phyloP scores from a whole-genome alignment of 805 yeast genomes.

The Hagleromyces aurorensis region DNA sequence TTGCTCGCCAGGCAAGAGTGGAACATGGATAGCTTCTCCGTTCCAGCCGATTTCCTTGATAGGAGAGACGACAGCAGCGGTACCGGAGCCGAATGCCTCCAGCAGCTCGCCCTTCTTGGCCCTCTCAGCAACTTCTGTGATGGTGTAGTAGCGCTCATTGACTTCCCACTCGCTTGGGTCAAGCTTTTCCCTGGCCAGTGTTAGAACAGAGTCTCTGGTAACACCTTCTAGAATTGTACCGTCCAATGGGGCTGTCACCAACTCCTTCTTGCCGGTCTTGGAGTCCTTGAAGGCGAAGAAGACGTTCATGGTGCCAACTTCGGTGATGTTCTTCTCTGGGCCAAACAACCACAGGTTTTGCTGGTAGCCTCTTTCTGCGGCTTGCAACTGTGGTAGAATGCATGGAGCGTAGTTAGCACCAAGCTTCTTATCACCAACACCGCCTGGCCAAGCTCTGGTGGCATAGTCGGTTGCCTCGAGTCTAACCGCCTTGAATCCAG shows the following conservation, averaged over 20 bases:
- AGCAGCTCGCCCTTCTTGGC: conserved; percentile 75
- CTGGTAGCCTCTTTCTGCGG: conserved; percentile 86
- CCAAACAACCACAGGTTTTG: conserved; percentile 97
- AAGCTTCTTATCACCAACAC: conserved; percentile 90
- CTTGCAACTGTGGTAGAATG: conserved; percentile 81
- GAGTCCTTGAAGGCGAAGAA: conserved; percentile 77
- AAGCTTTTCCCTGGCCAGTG: conserved; percentile 68
- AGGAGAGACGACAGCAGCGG: conserved; percentile 96
- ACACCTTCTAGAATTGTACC: conserved; percentile 97
- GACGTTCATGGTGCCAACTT: conserved; percentile 96
- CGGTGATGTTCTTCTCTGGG: conserved; percentile 78
- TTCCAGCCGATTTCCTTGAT: conserved; percentile 79
- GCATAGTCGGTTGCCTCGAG: conserved; percentile 94
- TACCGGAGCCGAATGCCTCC: conserved; percentile 96
- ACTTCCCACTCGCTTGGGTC: conserved; percentile 72
- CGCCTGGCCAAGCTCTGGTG: conserved; percentile 99
- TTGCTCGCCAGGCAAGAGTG: conserved; percentile 72
- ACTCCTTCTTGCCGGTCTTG: conserved; percentile 77
- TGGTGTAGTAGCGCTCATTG: conserved; percentile 76
- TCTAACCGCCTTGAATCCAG: conserved; percentile 92
- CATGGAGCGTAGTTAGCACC: conserved; percentile 99
- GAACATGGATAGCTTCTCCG: conserved; percentile 66
- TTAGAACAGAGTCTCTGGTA: conserved; percentile 82
- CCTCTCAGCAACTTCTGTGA: conserved; percentile 69
- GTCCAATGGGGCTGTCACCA: conserved; percentile 93